phyloP scores from a whole-genome alignment of 495 filamentous ascomycete genomes.

The Letharia lupina region DNA sequence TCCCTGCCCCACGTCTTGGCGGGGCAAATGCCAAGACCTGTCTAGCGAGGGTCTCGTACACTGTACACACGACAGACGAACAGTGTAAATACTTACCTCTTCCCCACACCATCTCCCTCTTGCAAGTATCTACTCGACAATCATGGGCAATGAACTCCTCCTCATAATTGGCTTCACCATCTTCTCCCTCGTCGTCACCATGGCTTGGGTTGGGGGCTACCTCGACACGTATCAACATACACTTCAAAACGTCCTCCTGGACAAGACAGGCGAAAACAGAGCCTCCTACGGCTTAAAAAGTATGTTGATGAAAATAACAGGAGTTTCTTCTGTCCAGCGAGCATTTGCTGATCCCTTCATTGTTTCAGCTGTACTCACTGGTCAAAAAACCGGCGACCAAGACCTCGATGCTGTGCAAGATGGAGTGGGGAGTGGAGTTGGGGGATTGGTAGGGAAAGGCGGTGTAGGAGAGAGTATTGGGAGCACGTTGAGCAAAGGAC shows the following conservation, averaged over 20 bases:
- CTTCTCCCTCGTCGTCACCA: slow-evolving; percentile 26
- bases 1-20: slow-evolving; percentile 5
- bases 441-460: slow-evolving; percentile 25
- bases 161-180: slow-evolving; percentile 26
- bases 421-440: slow-evolving; percentile 29
- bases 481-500: slow-evolving; percentile 21
- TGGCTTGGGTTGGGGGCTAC: slow-evolving; percentile 32
- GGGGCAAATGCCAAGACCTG: not conserved
- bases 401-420: slow-evolving; percentile 34
- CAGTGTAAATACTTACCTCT: not conserved
- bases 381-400: slow-evolving; percentile 32
- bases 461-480: slow-evolving; percentile 24
- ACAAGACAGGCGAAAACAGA: slow-evolving; percentile 48
- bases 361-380: slow-evolving; percentile 27
- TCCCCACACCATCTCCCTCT: not conserved
- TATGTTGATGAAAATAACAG: slow-evolving; percentile 11
- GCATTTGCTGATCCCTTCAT: not conserved
- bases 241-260: slow-evolving; percentile 40
- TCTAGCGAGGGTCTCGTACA: not conserved
- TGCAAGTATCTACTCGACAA: not conserved
- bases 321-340: not conserved
- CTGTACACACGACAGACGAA: no score
- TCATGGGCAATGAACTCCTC: slow-evolving; percentile 26
- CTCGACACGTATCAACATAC: slow-evolving; percentile 34
- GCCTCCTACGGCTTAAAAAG: slow-evolving; percentile 33